Evolutionary conservation across 805 yeast species (phyloP).

Genomic region (Metschnikowia amazonensis): DNA sequence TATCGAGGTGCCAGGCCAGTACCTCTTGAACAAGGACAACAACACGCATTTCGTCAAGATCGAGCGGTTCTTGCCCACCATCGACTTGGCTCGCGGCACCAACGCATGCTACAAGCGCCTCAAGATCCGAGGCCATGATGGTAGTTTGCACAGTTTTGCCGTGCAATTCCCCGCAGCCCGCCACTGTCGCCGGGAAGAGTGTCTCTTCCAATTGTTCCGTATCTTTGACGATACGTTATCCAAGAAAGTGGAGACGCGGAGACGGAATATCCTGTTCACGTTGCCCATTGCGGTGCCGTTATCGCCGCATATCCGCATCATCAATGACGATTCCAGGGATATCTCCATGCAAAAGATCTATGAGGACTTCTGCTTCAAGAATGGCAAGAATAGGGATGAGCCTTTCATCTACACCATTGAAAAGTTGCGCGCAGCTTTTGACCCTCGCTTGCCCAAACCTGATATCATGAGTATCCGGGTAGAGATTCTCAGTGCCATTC

Average conservation of each 20-base stretch:
- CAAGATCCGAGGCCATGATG: conserved; percentile 90
- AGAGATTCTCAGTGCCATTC: conserved; percentile 88
- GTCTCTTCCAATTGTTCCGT: conserved; percentile 87
- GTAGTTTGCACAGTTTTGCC: conserved; percentile 86
- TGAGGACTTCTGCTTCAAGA: conserved; percentile 77
- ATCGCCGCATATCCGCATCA: conserved; percentile 88
- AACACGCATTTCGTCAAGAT: conserved; percentile 90
- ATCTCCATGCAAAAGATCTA: conserved; percentile 77
- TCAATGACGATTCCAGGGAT: conserved; percentile 76
- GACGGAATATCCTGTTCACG: conserved; percentile 79
- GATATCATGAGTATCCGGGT: conserved; percentile 84
- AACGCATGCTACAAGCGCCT: conserved; percentile 87
- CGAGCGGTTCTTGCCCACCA: conserved; percentile 84
- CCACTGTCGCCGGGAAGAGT: conserved; percentile 93
- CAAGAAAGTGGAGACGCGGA: conserved; percentile 81
- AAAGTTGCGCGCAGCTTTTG: conserved; percentile 87
- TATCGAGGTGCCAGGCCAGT: conserved; percentile 96
- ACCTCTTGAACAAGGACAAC: conserved; percentile 80
- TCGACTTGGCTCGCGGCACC: conserved; percentile 85
- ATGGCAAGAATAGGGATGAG: conserved; percentile 76
- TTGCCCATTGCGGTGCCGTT: conserved; percentile 90
- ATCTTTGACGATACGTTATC: conserved; percentile 78
- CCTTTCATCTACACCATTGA: conserved; percentile 84
- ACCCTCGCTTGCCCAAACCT: conserved; percentile 89
- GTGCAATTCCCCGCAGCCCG: conserved; percentile 98